A percentile compares a stretch with the other conserved stretches of the same genome.
phyloP scores from a whole-genome alignment of 176 grass and related monocot genomes.

The Bolboschoenus planiculmis region DNA sequence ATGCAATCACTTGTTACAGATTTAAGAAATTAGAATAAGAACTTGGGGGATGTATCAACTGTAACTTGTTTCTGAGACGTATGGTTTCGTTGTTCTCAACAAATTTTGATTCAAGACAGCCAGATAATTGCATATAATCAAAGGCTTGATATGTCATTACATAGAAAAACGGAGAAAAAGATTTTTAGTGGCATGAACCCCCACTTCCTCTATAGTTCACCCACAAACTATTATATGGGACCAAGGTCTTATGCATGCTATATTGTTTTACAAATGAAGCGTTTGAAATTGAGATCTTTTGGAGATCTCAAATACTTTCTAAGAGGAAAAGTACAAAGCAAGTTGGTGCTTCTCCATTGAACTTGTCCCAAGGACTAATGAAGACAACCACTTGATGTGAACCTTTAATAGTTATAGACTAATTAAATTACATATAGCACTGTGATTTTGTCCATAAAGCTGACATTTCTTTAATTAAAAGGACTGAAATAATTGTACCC shows the following conservation, averaged over 20 bases:
- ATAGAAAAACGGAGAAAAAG: too few relatives aligned
- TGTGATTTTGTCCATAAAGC: not conserved
- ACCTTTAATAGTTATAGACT: not conserved
- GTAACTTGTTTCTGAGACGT: too few relatives aligned
- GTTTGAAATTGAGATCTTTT: not conserved
- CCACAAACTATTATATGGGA: too few relatives aligned
- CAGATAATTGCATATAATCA: too few relatives aligned
- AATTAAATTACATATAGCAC: not conserved
- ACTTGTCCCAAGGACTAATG: not conserved
- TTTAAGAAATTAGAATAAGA: too few relatives aligned
- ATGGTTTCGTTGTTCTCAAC: too few relatives aligned
- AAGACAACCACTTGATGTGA: slow-evolving; percentile 1
- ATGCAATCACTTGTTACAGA: not conserved
- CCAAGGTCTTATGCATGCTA: not conserved
- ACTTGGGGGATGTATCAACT: too few relatives aligned
- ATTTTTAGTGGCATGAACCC: too few relatives aligned
- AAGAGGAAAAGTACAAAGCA: not conserved
- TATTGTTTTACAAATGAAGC: not conserved
- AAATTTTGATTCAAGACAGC: too few relatives aligned
- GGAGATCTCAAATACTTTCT: not conserved
- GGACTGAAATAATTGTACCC: not conserved
- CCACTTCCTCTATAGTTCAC: too few relatives aligned
- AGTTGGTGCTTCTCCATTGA: not conserved
- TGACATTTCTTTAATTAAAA: not conserved
- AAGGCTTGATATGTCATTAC: too few relatives aligned